phyloP scores from a whole-genome alignment of 768 basidiomycete genomes.

The Mrakia hoshinonis region DNA sequence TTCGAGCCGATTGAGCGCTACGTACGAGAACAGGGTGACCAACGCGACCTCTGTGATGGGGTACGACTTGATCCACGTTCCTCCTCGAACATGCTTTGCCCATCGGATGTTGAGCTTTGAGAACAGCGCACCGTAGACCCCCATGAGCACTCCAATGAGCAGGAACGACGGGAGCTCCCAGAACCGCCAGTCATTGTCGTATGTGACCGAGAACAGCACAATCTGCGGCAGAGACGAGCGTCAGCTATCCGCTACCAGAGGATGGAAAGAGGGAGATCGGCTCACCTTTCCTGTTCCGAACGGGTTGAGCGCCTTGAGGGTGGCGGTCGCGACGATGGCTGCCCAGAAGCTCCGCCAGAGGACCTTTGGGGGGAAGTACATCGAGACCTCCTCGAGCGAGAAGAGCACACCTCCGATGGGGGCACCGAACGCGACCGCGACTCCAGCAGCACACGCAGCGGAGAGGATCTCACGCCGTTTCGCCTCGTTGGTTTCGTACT shows the following conservation, averaged over 20 bases:
- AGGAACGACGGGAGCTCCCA: constrained; percentile 80
- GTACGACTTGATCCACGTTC: constrained; percentile 69
- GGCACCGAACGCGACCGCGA: constrained; percentile 47
- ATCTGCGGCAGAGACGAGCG: neutral
- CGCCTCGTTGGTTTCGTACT: constrained; percentile 94
- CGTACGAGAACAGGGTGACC: neutral
- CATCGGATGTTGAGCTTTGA: constrained; percentile 84
- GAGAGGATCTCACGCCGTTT: constrained; percentile 91
- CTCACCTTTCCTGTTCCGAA: constrained; percentile 75
- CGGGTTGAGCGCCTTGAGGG: constrained; percentile 73
- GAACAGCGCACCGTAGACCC: constrained; percentile 84
- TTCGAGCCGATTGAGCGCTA: neutral
- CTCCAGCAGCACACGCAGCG: constrained; percentile 58
- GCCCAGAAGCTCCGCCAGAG: constrained; percentile 97
- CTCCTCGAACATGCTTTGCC: constrained; percentile 71
- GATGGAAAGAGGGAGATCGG: constrained; percentile 53
- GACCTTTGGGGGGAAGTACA: constrained; percentile 93
- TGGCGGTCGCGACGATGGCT: constrained; percentile 75
- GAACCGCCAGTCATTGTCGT: constrained; percentile 88
- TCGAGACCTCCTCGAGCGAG: constrained; percentile 89
- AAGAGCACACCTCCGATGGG: constrained; percentile 62
- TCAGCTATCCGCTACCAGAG: neutral
- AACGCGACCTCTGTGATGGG: constrained; percentile 75
- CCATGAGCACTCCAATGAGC: constrained; percentile 80
- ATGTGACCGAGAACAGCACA: constrained; percentile 54